Conservation (phyloP, 1,284 basidiomycete species). For the Butyriboletus appendiculatus region DNA sequence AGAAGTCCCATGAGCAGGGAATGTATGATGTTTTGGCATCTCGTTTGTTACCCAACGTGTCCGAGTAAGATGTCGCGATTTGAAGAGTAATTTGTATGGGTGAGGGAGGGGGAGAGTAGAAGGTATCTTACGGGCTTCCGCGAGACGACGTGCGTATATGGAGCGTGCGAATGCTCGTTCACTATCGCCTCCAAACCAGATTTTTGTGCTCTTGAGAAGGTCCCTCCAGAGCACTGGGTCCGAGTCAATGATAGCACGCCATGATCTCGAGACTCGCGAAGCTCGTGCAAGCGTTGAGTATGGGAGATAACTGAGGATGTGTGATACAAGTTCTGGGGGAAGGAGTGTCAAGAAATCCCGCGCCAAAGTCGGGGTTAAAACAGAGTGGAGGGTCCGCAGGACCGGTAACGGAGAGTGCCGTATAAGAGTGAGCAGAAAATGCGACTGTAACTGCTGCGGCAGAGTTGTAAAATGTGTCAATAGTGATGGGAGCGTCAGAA, state of each 20-base stretch:
- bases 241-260: constrained; percentile 82
- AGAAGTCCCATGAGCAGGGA: constrained; percentile 84
- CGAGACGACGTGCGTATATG: constrained; percentile 58
- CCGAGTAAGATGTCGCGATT: constrained; percentile 77
- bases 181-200: constrained; percentile 83
- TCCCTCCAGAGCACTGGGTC: constrained; percentile 85
- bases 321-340: constrained; percentile 82
- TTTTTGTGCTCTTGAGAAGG: constrained; percentile 72
- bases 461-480: constrained; percentile 73
- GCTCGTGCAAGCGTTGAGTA: constrained; percentile 78
- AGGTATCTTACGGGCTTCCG: constrained; percentile 42
- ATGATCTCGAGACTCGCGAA: constrained; percentile 77
- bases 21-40: constrained; percentile 75
- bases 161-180: constrained; percentile 70
- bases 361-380: constrained; percentile 81
- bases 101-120: constrained; percentile 65
- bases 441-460: constrained; percentile 76
- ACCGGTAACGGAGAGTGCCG: constrained; percentile 84
- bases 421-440: constrained; percentile 81
- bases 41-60: constrained; percentile 76
- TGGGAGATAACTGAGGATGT: constrained; percentile 76
- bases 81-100: constrained; percentile 86
- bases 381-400: constrained; percentile 77
- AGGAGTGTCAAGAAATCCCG: constrained; percentile 86
- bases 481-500: constrained; percentile 77